phyloP scores from a whole-genome alignment of 129 eudicot genomes.

The Artemisia annua region DNA sequence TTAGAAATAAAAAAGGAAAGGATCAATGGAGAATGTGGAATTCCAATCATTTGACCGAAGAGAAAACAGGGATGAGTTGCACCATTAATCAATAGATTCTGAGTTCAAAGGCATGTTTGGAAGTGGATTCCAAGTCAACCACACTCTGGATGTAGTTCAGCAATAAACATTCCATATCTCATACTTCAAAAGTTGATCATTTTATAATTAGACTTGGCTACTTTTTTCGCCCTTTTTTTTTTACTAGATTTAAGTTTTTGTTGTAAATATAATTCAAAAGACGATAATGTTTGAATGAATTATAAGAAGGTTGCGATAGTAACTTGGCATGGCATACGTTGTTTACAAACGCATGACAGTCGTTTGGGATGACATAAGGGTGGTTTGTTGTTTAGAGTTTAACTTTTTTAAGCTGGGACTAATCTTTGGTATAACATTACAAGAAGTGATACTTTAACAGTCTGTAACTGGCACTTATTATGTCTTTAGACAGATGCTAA shows the following conservation, averaged over 20 bases:
- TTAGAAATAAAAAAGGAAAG: background rate
- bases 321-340: too few relatives aligned
- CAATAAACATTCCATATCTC: background rate
- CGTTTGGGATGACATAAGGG: background rate
- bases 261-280: background rate
- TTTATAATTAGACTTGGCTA: background rate
- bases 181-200: background rate
- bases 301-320: background rate
- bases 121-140: constrained; percentile 28
- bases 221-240: background rate
- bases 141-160: background rate
- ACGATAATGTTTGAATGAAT: background rate
- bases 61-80: constrained; percentile 26
- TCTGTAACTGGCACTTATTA: too few relatives aligned
- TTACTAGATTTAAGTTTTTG: background rate
- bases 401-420: background rate
- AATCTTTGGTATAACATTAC: background rate
- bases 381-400: background rate
- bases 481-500: too few relatives aligned
- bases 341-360: background rate
- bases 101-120: constrained; percentile 17
- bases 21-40: constrained; percentile 8
- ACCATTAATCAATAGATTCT: constrained; percentile 10
- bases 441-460: background rate
- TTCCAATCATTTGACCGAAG: constrained; percentile 8